Evolutionary conservation across 2,329 filamentous ascomycete genomes (phyloP).

Genomic region (Cytospora piceicola): DNA sequence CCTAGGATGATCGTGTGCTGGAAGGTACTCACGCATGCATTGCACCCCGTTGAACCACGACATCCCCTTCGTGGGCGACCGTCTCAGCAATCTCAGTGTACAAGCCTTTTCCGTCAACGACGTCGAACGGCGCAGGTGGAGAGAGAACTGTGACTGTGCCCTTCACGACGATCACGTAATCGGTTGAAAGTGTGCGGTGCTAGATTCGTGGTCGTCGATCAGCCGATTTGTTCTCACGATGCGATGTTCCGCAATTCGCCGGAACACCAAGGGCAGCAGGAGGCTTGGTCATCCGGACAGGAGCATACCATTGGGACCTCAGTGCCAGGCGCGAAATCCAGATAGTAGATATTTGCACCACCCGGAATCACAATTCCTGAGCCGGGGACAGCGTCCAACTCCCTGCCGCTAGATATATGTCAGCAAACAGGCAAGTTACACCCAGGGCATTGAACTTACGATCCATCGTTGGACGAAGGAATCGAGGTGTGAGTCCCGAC

Average conservation of each 20-base stretch:
- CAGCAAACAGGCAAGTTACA: slow-evolving; percentile 31
- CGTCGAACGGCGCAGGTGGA: slow-evolving; percentile 34
- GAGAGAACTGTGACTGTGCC: slow-evolving; percentile 38
- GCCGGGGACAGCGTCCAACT: slow-evolving; percentile 37
- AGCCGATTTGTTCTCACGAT: background rate
- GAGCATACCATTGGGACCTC: slow-evolving; percentile 36
- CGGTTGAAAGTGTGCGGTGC: slow-evolving; percentile 41
- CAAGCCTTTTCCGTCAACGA: slow-evolving; percentile 35
- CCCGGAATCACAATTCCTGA: slow-evolving; percentile 40
- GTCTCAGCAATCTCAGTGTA: slow-evolving; percentile 37
- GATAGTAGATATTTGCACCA: slow-evolving; percentile 39
- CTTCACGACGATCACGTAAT: slow-evolving; percentile 39
- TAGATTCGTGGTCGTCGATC: slow-evolving; percentile 19
- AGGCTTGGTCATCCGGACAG: too few species aligned
- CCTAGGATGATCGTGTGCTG: background rate
- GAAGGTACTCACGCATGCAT: slow-evolving; percentile 40
- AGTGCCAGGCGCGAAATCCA: slow-evolving; percentile 38
- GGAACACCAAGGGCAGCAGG: too few species aligned
- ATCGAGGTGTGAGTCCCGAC: slow-evolving; percentile 18
- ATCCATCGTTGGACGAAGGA: slow-evolving; percentile 30
- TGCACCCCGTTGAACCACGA: slow-evolving; percentile 39
- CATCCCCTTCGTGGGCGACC: slow-evolving; percentile 36
- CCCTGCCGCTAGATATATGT: slow-evolving; percentile 12
- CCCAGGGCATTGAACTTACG: slow-evolving; percentile 16
- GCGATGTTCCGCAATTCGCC: too few species aligned